Base-by-base conservation (phyloP, 1,139 yeast genomes). In the Geotrichum fermentans region DNA sequence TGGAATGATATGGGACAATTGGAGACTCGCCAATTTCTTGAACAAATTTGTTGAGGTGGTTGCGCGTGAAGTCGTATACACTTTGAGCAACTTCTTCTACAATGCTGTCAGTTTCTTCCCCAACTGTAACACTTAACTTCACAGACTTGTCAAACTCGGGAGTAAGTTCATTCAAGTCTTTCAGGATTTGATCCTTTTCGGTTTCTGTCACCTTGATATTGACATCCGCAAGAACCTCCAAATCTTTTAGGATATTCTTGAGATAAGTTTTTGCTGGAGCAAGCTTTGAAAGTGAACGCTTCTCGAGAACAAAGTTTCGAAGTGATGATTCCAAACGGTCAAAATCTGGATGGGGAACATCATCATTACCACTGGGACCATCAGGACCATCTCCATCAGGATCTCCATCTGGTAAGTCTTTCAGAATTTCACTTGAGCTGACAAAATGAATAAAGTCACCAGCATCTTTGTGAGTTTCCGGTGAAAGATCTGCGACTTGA, bases 401-500 rank as follows among this genome's bases (percentile, higher is more conserved):
- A 40, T 64, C 74, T 39, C 66, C 76, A 43, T 62, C 73, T 16
- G 54, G 54, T 29, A 42, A 35, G 36, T 41, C 49, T 7, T 49
- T 49, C 17, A 71, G 61, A 11, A 71, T 68, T 7, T 75, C 73
- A 4, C 71, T 67, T 0, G 95, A 82, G 35, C 94, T 82, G 2
- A 94, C 87, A 68, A 92, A 94, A 65, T 94, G 98, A n/a, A 94
- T 94, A 69, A 92, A 90, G 40, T 90, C 96, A 16, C 75, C 71
- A 0, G 96, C 80, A 58, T 84, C 88, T 62, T 90, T 89, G 61
- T 84, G 82, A 0, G 97, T 86, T 58, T 88, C 96, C 0, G 98
- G 98, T 0, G 96, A 85, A 49, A 94, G 71, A 20, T 73, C 79
- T 57, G 85, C 82, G n/a, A 94, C 89, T 64, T 94, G 99, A 50